A percentile compares a stretch with the other conserved stretches of the same genome.
Evolutionary conservation across 2,329 filamentous ascomycete species (phyloP).

Genomic region (Venturia aucupariae): DNA sequence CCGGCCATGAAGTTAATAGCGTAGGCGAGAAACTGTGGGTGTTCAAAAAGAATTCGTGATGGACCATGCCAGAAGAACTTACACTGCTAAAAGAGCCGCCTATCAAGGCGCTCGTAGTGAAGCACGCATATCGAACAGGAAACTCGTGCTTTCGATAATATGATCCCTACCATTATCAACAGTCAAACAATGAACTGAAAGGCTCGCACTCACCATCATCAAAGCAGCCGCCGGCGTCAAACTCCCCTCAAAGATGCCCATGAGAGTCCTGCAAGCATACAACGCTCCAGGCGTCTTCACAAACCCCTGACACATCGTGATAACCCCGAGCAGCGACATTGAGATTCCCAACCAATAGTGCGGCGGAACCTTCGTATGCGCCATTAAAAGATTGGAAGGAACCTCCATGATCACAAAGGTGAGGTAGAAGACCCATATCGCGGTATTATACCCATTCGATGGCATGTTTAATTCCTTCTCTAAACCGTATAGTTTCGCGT

Average conservation of each 20-base stretch:
- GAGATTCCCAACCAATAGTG: too few relatives aligned
- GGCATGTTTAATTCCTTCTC: too few relatives aligned
- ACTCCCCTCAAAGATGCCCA: slow-evolving; percentile 33
- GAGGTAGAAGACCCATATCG: too few relatives aligned
- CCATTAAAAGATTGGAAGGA: too few relatives aligned
- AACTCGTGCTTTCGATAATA: slow-evolving; percentile 38
- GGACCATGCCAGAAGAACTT: not conserved
- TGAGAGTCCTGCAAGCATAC: slow-evolving; percentile 26
- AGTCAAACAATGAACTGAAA: too few relatives aligned
- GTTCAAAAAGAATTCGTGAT: not conserved
- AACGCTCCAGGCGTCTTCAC: slow-evolving; percentile 28
- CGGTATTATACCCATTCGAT: too few relatives aligned
- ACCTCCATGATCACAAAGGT: too few relatives aligned
- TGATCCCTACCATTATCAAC: slow-evolving; percentile 17
- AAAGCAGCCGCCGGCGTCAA: slow-evolving; percentile 27
- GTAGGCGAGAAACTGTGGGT: slow-evolving; percentile 28
- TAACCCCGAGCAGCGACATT: slow-evolving; percentile 29
- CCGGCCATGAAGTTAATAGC: slow-evolving; percentile 26
- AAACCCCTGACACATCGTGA: slow-evolving; percentile 30
- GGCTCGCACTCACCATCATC: slow-evolving; percentile 20
- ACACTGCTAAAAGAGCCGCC: slow-evolving; percentile 32
- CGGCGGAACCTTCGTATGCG: too few relatives aligned
- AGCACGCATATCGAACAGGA: slow-evolving; percentile 33
- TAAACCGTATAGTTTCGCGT: too few relatives aligned
- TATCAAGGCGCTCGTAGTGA: slow-evolving; percentile 29